Evolutionary conservation across 345 rosid genomes (phyloP), one percentile per base, ranked within the genome.

Genomic region (Eucalyptus tenuipes): DNA sequence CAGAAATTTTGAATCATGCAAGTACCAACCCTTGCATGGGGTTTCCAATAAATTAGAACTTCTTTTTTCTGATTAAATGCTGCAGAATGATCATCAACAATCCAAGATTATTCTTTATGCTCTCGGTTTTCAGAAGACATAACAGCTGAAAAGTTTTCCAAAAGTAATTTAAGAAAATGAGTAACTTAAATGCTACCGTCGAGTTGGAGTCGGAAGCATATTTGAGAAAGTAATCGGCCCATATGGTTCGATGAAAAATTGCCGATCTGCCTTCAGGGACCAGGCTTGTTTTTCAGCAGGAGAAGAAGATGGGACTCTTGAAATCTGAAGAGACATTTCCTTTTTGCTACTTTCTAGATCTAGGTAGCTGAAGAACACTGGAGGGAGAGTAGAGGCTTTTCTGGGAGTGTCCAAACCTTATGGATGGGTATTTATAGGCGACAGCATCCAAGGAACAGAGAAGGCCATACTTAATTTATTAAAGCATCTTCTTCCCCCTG

Each of bases 171-270:
- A 87, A 7, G 71, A 49, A 45, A 91, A 91, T 85, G 90, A 91
- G 29, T 88, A 14, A 53, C 75, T 7, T 64, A 82, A 52, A 40
- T 40, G 33, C 20, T 40, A 87, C 68, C 82, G 13, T 24, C 17
- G 27, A 40, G 40, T 24, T 44, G n/a, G 48, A 53, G 16, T 89
- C 48, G 18, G 82, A 33, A 86, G 27, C 47, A 45, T 71, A 87
- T 10, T 79, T 53, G 37, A 91, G 92, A 88, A 92, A 91, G 71
- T 89, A 25, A 61, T 88, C 90, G 5, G 89, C 90, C 93, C 92
- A 92, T 15, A 91, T 22, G 42, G 89, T 66, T 1, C 86, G 88
- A 48, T 86, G 90, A n/a, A 87, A 24, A 86, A 52, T 53, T 11
- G 89, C 85, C 13, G 90, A 89, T 27, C 48, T 82, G n/a, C 92